These are phyloP conservation scores for Aristolochia fimbriata DNA, from an alignment of 164 flowering plant genomes.

Conservation along the genomic window DNA sequence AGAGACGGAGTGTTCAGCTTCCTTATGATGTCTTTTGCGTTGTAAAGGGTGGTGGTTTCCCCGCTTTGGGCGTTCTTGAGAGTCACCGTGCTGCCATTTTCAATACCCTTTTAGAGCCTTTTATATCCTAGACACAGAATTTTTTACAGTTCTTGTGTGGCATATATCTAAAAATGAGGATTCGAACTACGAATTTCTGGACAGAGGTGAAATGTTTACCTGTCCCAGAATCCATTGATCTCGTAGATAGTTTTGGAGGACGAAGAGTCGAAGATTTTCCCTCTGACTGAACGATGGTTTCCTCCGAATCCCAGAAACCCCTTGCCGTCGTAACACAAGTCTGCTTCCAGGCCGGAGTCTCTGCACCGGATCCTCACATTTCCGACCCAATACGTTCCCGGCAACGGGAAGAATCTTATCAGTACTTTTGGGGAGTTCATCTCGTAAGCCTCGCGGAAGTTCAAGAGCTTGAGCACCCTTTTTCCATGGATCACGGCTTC, in stretches of 20 bases:
- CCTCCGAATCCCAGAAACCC: conserved; percentile 39
- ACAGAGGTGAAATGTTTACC: conserved; percentile 28
- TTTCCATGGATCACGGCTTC: conserved; percentile 60
- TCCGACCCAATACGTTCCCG: conserved; percentile 62
- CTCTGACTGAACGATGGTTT: conserved; percentile 37
- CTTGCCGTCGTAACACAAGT: conserved; percentile 30
- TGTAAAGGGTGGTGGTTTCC: conserved; percentile 31
- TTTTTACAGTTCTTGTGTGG: too few species aligned
- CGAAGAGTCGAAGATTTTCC: conserved; percentile 47
- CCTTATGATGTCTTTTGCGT: conserved; percentile 49
- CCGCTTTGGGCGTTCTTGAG: conserved; percentile 35
- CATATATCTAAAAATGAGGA: too few species aligned
- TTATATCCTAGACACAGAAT: too few species aligned
- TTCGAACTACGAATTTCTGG: neutral
- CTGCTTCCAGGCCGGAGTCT: conserved; percentile 66
- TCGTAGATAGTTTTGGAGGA: conserved; percentile 42
- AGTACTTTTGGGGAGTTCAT: conserved; percentile 59
- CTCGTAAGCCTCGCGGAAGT: conserved; percentile 50
- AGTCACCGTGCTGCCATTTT: conserved; percentile 39
- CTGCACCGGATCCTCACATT: conserved; percentile 42
- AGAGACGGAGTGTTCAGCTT: conserved; percentile 49
- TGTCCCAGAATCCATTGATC: conserved; percentile 77
- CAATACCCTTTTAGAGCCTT: too few species aligned
- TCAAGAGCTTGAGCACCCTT: conserved; percentile 47
- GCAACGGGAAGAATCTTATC: conserved; percentile 61